Percentiles rank a stretch among this genome's conserved stretches.
Evolutionary conservation across 2,329 filamentous ascomycete genomes (phyloP).

Genomic region (Parafenestella ontariensis): DNA sequence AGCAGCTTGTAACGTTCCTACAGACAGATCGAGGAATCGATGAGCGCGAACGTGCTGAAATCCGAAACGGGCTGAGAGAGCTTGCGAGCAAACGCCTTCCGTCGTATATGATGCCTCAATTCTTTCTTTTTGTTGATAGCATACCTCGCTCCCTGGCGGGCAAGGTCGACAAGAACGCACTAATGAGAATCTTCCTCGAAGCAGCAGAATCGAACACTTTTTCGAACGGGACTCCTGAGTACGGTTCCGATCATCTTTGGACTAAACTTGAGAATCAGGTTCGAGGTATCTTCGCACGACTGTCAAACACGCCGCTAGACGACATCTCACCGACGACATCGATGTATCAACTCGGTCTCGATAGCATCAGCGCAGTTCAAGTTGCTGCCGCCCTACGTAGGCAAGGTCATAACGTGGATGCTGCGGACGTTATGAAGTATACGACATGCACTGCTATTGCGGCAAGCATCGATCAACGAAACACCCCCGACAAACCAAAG

Average conservation of each 20-base stretch:
- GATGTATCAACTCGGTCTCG: constrained; percentile 86
- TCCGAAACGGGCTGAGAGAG: constrained; percentile 28
- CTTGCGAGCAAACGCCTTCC: constrained; percentile 35
- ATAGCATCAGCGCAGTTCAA: constrained; percentile 87
- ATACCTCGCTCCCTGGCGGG: constrained; percentile 50
- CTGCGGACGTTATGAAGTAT: constrained; percentile 75
- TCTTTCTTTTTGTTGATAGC: constrained; percentile 40
- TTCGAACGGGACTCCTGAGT: background rate
- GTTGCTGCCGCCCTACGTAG: constrained; percentile 72
- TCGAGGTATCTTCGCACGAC: constrained; percentile 62
- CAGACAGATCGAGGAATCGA: constrained; percentile 5
- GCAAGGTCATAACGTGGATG: constrained; percentile 64
- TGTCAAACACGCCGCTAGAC: constrained; percentile 61
- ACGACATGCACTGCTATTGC: constrained; percentile 46
- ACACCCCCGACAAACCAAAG: background rate
- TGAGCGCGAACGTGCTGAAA: constrained; percentile 9
- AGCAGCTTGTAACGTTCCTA: constrained; percentile 49
- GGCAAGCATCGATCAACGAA: constrained; percentile 15
- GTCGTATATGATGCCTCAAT: constrained; percentile 49
- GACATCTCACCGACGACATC: constrained; percentile 69
- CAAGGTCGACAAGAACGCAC: constrained; percentile 49
- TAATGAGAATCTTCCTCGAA: constrained; percentile 39
- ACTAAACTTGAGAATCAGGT: constrained; percentile 60
- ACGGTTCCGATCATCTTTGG: constrained; percentile 51
- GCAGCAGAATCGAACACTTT: constrained; percentile 10